Evolutionary conservation across 108 stramenopile species (phyloP), one percentile per base, ranked within the genome.

Genomic region (Fistulifera solaris): DNA sequence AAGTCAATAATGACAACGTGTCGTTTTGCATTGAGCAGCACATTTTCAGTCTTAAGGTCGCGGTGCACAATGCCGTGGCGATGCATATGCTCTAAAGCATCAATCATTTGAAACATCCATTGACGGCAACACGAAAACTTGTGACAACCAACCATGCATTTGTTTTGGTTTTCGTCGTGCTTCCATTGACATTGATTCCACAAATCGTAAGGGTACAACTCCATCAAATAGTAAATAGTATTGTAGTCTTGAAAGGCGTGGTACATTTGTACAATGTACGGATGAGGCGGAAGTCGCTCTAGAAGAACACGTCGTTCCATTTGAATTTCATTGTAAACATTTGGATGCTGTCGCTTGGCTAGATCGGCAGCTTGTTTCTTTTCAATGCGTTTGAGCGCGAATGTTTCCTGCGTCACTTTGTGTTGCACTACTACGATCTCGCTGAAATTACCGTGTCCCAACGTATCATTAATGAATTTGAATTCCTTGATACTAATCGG

Each of bases 1-100:
- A 97, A 98, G 72, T 99, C 98, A 59, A 98, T 87, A 28, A 99
- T 66, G 42, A 96, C 81, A 0, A 97, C 68, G 52, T 93, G 88
- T 35, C 73, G 77, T 28, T 44, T 54, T 38, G 72, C 54, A 59
- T 78, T 73, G 48, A 95, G 54, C 58, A 99, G 53, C 14, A 97
- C 70, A 73, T 96, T 97, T 50, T 97, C 95, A 3, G 96, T 91
- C 63, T 99, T 99, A 18, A 99, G 47, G 64, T 99, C 98, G 4
- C 98, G 87, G 69, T 99, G 98, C 13, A 98, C 93, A 28, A 99
- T 76, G 2, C 94, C 94, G 54, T 83, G 71, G 12, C 46, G 42
- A 62, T 97, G 96, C 35, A 96, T 72, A 68, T 94, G 85, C 50
- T 91, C 93, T 54, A 97, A 41, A 0, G 90, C 98, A 47, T 78